A percentile compares a stretch with the other conserved stretches of the same genome.
These are phyloP conservation scores for Xerophyta viscosa DNA, from an alignment of 106 monocot species.

Conservation along the genomic window DNA sequence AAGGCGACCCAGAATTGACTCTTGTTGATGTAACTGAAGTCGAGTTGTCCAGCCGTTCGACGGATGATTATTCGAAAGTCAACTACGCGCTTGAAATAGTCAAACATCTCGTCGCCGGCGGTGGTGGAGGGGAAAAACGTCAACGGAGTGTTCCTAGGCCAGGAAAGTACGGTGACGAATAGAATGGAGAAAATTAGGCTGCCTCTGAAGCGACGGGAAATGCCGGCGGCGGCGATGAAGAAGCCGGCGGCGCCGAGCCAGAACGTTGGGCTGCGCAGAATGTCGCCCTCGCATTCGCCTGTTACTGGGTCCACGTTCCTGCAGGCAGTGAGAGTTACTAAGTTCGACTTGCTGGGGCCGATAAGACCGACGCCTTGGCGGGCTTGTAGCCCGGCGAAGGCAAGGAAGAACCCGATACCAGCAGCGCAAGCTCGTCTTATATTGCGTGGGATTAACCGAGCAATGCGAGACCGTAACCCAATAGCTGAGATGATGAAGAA, in stretches of 20 bases:
- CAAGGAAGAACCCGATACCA: conserved; percentile 72
- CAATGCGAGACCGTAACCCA: conserved; percentile 49
- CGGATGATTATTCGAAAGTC: conserved; percentile 46
- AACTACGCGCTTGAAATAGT: conserved; percentile 48
- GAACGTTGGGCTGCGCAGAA: conserved; percentile 54
- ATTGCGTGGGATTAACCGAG: conserved; percentile 43
- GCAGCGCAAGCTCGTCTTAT: conserved; percentile 56
- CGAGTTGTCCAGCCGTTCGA: conserved; percentile 26
- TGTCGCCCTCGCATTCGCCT: conserved; percentile 28
- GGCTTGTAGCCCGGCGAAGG: conserved; percentile 59
- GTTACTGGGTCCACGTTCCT: conserved; percentile 14
- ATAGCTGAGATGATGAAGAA: conserved; percentile 42
- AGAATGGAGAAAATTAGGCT: conserved; percentile 62
- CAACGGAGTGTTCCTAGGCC: conserved; percentile 44
- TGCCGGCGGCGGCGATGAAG: conserved; percentile 34
- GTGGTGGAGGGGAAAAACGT: conserved; percentile 48
- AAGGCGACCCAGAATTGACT: conserved; percentile 38
- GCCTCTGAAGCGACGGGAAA: conserved; percentile 34
- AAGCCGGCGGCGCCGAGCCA: conserved; percentile 68
- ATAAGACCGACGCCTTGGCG: conserved; percentile 48
- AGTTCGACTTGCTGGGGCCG: conserved; percentile 44
- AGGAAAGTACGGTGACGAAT: conserved; percentile 58
- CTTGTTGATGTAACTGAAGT: conserved; percentile 29
- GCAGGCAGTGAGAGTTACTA: conserved; percentile 50
- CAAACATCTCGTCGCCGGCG: conserved; percentile 23